Evolutionary conservation across 179 eudicot genomes (phyloP).

Genomic region (Silene noctiflora): DNA sequence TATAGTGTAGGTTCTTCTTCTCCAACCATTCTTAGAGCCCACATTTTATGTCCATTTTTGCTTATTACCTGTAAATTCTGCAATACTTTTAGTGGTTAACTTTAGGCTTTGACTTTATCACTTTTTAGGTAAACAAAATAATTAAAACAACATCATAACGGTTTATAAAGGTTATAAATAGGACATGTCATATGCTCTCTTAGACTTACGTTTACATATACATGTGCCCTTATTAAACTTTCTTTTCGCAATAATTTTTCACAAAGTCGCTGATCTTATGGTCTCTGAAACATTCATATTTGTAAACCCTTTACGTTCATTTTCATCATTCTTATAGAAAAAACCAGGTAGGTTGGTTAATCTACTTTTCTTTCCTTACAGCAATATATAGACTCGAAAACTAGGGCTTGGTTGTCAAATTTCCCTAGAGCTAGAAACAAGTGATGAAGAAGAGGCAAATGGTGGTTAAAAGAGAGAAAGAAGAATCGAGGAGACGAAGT

Average conservation of each 20-base stretch:
- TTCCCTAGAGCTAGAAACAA: too few species aligned
- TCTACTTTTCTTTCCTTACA: not conserved
- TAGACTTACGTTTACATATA: not conserved
- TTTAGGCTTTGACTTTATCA: not conserved
- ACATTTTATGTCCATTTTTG: slow-evolving; percentile 28
- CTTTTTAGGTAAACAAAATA: too few species aligned
- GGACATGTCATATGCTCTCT: not conserved
- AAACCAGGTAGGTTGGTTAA: too few species aligned
- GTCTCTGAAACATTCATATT: too few species aligned
- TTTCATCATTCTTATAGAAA: too few species aligned
- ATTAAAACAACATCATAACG: too few species aligned
- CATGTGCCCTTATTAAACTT: not conserved
- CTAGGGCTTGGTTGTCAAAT: not conserved
- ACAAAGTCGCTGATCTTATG: not conserved
- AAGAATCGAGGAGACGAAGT: slow-evolving; percentile 19
- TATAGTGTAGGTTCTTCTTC: slow-evolving; percentile 16
- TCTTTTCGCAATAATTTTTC: not conserved
- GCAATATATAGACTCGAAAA: too few species aligned
- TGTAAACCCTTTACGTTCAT: too few species aligned
- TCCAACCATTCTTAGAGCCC: slow-evolving; percentile 22
- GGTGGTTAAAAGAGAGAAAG: slow-evolving; percentile 27
- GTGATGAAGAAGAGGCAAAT: slow-evolving; percentile 42
- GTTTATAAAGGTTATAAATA: not conserved
- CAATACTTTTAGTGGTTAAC: not conserved
- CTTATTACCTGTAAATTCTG: not conserved